Percentiles rank a stretch among this genome's conserved stretches.
Conservation (phyloP, 2,329 filamentous ascomycete species). For the Pseudovirgaria hyperparasitica region DNA sequence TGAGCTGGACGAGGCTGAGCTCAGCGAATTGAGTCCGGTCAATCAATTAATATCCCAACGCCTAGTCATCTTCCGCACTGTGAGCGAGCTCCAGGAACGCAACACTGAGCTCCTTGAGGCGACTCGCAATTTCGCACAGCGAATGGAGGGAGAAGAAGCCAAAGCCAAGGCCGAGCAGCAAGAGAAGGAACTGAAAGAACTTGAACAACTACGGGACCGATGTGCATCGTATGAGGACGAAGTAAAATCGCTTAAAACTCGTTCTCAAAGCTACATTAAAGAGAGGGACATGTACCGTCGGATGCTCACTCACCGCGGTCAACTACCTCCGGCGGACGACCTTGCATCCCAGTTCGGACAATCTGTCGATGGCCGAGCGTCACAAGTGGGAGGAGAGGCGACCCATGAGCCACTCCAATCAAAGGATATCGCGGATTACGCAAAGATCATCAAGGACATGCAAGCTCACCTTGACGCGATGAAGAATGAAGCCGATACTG, state of each 20-base stretch:
- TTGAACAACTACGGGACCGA: slow-evolving; percentile 60
- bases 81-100: slow-evolving; percentile 74
- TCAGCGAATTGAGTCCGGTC: slow-evolving; percentile 64
- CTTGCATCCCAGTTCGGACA: slow-evolving; percentile 58
- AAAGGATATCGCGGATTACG: slow-evolving; percentile 55
- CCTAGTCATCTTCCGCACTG: slow-evolving; percentile 78
- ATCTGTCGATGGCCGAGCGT: slow-evolving; percentile 46
- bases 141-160: slow-evolving; percentile 86
- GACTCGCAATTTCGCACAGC: slow-evolving; percentile 70
- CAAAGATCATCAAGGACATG: slow-evolving; percentile 70
- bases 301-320: slow-evolving; percentile 68
- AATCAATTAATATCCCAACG: slow-evolving; percentile 82
- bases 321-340: slow-evolving; percentile 46
- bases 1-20: slow-evolving; percentile 52
- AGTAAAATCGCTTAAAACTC: slow-evolving; percentile 65
- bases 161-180: slow-evolving; percentile 43
- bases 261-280: slow-evolving; percentile 85
- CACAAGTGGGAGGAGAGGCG: too few relatives aligned
- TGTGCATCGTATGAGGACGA: slow-evolving; percentile 74
- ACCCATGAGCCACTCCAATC: slow-evolving; percentile 35
- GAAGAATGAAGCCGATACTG: slow-evolving; percentile 70
- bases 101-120: slow-evolving; percentile 75
- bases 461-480: slow-evolving; percentile 85
- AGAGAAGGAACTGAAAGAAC: slow-evolving; percentile 50
- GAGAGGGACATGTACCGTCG: slow-evolving; percentile 97